Percentiles rank a stretch among this genome's conserved stretches.
These are phyloP conservation scores for Rhamnella rubrinervis DNA, from an alignment of 331 rosid genomes.

Conservation along the genomic window DNA sequence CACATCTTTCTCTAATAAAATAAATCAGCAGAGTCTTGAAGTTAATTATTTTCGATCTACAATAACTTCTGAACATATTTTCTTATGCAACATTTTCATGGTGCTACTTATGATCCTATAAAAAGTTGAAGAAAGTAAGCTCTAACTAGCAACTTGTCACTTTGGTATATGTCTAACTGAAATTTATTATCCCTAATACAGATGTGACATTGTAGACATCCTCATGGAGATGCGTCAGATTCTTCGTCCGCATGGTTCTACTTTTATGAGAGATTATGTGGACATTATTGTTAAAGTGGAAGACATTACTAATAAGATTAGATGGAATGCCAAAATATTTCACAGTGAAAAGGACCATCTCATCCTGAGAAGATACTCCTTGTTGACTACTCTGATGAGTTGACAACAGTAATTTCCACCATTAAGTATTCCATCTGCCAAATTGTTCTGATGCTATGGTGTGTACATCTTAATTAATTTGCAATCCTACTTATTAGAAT, in stretches of 20 bases:
- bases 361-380: conserved; percentile 33
- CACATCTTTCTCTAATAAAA: no score
- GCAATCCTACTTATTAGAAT: no score
- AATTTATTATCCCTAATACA: conserved; percentile 11
- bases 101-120: neutral
- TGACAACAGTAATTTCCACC: neutral
- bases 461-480: neutral
- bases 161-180: neutral
- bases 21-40: no score
- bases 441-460: neutral
- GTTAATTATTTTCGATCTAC: no score
- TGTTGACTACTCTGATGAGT: conserved; percentile 21
- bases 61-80: no score
- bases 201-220: conserved; percentile 48
- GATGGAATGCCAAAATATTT: conserved; percentile 39
- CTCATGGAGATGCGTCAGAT: conserved; percentile 51
- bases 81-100: no score
- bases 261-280: conserved; percentile 41
- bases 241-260: conserved; percentile 50
- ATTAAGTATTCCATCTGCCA: neutral
- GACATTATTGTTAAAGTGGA: conserved; percentile 41
- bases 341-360: conserved; percentile 33
- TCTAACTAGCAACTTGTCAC: neutral
- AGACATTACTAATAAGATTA: conserved; percentile 32
- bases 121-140: neutral